phyloP scores from a whole-genome alignment of 2,329 filamentous ascomycete species.

The Raffaelea albimanens region DNA sequence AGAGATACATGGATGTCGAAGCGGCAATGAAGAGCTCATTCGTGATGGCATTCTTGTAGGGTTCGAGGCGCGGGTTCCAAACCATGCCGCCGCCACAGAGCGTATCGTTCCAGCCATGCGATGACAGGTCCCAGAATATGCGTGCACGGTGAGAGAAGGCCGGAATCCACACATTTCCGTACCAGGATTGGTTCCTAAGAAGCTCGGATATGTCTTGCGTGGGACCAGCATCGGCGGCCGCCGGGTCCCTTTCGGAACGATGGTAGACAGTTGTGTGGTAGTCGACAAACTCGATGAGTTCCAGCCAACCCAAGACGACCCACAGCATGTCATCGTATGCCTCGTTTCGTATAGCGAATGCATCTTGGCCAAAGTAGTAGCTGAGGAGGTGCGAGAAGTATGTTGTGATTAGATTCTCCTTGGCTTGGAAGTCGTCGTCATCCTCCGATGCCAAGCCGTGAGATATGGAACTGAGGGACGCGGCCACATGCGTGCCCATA shows the following conservation, averaged over 20 bases:
- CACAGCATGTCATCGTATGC: conserved; percentile 93
- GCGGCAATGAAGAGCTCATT: conserved; percentile 84
- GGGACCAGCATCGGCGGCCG: background rate
- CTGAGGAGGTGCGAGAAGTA: conserved; percentile 70
- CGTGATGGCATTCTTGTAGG: conserved; percentile 95
- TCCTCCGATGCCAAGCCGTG: conserved; percentile 33
- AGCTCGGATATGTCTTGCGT: conserved; percentile 17
- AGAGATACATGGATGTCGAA: conserved; percentile 79
- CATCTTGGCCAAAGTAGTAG: conserved; percentile 83
- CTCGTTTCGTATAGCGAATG: conserved; percentile 59
- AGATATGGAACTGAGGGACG: conserved; percentile 62
- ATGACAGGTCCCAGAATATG: conserved; percentile 76
- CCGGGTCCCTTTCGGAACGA: conserved; percentile 10
- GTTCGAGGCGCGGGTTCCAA: conserved; percentile 60
- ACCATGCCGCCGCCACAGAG: conserved; percentile 83
- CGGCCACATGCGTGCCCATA: conserved; percentile 68
- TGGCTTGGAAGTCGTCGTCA: conserved; percentile 36
- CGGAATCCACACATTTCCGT: conserved; percentile 65
- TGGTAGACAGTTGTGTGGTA: conserved; percentile 60
- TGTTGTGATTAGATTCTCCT: conserved; percentile 71
- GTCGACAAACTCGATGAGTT: conserved; percentile 66
- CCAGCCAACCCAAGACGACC: conserved; percentile 88
- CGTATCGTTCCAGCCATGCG: conserved; percentile 68
- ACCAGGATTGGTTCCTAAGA: conserved; percentile 48
- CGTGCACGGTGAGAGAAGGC: conserved; percentile 76